phyloP scores from a whole-genome alignment of 441 rosid genomes.

The Oxalis stricta region DNA sequence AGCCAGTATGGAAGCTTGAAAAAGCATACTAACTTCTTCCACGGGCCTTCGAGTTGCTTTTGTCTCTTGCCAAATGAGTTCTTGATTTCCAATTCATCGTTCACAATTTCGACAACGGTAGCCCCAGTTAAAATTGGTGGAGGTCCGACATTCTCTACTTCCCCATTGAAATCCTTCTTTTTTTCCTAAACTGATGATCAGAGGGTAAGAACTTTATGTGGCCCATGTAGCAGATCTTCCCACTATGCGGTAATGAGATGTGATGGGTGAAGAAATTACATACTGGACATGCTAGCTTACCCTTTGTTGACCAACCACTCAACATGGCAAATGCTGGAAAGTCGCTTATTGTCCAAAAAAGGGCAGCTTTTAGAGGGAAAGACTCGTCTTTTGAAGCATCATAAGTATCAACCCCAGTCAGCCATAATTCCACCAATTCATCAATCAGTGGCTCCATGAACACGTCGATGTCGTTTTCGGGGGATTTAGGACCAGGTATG shows the following conservation, averaged over 20 bases:
- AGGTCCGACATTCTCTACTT: no score
- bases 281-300: background rate
- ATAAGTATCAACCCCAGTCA: background rate
- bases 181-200: no score
- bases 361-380: background rate
- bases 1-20: no score
- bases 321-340: background rate
- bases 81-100: no score
- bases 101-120: no score
- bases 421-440: background rate
- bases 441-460: background rate
- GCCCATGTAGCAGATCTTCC: background rate
- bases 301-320: background rate
- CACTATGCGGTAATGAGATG: background rate
- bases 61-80: no score
- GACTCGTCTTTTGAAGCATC: no score
- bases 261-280: background rate
- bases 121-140: no score
- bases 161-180: no score
- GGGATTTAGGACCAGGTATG: background rate
- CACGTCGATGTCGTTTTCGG: background rate
- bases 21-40: no score
- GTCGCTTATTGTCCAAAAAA: background rate
- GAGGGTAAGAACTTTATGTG: no score
- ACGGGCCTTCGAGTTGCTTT: no score